These are phyloP conservation scores for Sclerotinia minor DNA, from an alignment of 2,329 filamentous ascomycete genomes.

Conservation along the genomic window DNA sequence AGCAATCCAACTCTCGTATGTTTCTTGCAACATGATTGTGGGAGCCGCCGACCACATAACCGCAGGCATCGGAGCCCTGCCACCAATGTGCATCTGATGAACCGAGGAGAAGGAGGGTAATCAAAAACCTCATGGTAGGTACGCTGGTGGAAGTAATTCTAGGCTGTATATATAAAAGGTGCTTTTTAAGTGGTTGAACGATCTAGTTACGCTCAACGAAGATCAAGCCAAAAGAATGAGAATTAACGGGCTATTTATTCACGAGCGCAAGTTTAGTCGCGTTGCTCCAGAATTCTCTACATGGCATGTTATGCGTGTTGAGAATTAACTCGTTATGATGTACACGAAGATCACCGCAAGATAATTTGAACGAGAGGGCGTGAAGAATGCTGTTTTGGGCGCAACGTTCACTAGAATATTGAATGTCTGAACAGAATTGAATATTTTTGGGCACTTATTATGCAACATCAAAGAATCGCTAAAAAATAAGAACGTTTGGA, in stretches of 20 bases:
- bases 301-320: constrained; percentile 4
- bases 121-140: constrained; percentile 5
- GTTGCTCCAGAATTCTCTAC: neutral
- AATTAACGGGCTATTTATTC: neutral
- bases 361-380: neutral
- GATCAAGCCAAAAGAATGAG: neutral
- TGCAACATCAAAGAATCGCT: neutral
- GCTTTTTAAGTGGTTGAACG: neutral
- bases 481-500: neutral
- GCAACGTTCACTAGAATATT: neutral
- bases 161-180: neutral
- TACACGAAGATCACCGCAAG: neutral
- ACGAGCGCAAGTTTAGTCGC: neutral
- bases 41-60: constrained; percentile 6
- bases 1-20: constrained; percentile 17
- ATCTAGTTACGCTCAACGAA: neutral
- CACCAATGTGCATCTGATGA: constrained; percentile 13
- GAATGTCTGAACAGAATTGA: constrained; percentile 10
- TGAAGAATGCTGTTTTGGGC: constrained; percentile 15
- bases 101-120: neutral
- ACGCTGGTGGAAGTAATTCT: neutral
- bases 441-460: neutral
- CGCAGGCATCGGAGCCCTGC: neutral
- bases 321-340: neutral
- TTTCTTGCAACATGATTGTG: constrained; percentile 10